phyloP scores from a whole-genome alignment of 2,329 filamentous ascomycete species.

The Apiospora sp. region DNA sequence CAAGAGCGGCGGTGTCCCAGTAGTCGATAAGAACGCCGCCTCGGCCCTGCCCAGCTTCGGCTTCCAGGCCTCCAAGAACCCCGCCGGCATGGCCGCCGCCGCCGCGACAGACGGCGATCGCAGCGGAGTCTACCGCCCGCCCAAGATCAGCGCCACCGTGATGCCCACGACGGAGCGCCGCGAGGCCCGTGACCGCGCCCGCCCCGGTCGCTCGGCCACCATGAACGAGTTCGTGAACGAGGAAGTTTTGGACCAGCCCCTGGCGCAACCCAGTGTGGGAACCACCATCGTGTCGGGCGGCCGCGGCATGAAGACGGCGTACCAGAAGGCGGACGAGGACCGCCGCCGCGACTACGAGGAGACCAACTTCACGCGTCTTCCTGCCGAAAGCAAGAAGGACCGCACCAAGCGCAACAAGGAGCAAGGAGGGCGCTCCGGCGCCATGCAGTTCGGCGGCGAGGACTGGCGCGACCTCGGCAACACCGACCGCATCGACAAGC shows the following conservation, averaged over 20 bases:
- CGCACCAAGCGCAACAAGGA: conserved; percentile 67
- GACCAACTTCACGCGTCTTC: conserved; percentile 86
- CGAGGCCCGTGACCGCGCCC: conserved; percentile 64
- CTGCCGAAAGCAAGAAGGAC: conserved; percentile 89
- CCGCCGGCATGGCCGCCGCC: conserved; percentile 42
- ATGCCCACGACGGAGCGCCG: conserved; percentile 76
- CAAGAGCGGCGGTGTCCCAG: not conserved
- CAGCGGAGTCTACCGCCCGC: conserved; percentile 86
- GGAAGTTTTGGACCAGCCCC: conserved; percentile 82
- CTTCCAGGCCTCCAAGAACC: conserved; percentile 46
- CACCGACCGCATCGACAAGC: conserved; percentile 82
- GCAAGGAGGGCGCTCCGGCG: conserved; percentile 54
- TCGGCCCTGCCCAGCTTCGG: conserved; percentile 48
- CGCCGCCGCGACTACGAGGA: conserved; percentile 91
- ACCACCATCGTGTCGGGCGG: conserved; percentile 85
- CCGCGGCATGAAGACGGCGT: conserved; percentile 77
- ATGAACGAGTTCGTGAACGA: conserved; percentile 91
- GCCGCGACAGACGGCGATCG: conserved; percentile 48
- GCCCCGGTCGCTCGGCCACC: conserved; percentile 77
- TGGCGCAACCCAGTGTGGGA: conserved; percentile 89
- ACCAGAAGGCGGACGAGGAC: conserved; percentile 78
- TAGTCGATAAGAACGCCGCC: conserved; percentile 34
- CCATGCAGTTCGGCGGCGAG: conserved; percentile 85
- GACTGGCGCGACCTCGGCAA: conserved; percentile 89
- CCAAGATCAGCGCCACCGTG: conserved; percentile 83